Percentiles rank a stretch among this genome's conserved stretches.
Conservation (phyloP, 73 alveolate genomes). For the Symbiodinium pilosum region DNA sequence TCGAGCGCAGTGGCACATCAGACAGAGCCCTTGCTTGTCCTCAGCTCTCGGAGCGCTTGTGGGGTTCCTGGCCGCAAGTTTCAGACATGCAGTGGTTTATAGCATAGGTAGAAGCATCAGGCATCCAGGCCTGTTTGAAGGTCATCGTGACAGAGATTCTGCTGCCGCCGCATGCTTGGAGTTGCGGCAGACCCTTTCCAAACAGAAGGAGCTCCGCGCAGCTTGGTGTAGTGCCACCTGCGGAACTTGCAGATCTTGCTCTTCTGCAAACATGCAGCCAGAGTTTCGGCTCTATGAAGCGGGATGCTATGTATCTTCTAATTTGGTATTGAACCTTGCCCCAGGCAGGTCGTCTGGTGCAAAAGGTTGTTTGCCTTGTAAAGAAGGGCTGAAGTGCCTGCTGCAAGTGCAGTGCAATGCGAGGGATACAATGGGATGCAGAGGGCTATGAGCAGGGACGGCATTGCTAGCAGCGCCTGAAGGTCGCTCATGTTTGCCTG, state of each 20-base stretch:
- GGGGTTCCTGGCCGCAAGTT: constrained; percentile 30
- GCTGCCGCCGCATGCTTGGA: neutral
- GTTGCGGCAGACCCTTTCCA: neutral
- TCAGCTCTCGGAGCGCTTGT: constrained; percentile 22
- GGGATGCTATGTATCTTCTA: constrained; percentile 15
- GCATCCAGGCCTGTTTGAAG: neutral
- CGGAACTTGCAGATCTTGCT: neutral
- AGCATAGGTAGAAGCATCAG: too few species aligned
- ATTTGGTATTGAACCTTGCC: constrained; percentile 84
- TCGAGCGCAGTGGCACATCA: constrained; percentile 51
- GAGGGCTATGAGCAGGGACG: too few species aligned
- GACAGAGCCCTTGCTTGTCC: constrained; percentile 46
- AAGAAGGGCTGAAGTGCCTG: too few species aligned
- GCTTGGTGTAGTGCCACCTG: neutral
- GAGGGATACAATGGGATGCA: too few species aligned
- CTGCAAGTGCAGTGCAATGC: too few species aligned
- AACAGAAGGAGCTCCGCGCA: neutral
- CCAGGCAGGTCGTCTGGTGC: constrained; percentile 38
- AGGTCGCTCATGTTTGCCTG: too few species aligned
- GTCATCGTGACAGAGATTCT: neutral
- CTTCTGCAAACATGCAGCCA: neutral
- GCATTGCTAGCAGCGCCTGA: too few species aligned
- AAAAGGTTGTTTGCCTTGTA: too few species aligned
- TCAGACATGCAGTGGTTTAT: too few species aligned
- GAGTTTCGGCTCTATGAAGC: constrained; percentile 75